Evolutionary conservation across 164 flowering plant species (phyloP).

Genomic region (Magnolia changhungtana): DNA sequence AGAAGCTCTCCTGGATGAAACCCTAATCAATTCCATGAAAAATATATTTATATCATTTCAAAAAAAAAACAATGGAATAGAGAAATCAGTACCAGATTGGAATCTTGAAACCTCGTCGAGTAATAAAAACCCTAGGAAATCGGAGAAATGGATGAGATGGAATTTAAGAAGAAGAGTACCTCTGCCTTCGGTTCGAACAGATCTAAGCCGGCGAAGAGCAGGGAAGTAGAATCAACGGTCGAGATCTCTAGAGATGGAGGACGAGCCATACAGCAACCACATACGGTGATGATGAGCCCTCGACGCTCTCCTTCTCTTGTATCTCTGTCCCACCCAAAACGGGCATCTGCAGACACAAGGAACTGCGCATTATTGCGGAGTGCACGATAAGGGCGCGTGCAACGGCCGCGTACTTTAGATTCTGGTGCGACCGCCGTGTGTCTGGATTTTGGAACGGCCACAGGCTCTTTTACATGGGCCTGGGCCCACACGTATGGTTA

Average conservation of each 20-base stretch:
- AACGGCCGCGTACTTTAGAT: not conserved
- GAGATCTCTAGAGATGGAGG: constrained; percentile 14
- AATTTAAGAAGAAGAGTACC: not conserved
- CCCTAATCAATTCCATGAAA: not conserved
- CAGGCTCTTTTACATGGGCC: too few relatives aligned
- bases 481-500: too few relatives aligned
- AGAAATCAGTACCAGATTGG: not conserved
- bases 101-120: not conserved
- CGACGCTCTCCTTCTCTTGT: not conserved
- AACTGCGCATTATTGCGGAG: not conserved
- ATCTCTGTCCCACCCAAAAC: not conserved
- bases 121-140: not conserved
- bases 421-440: not conserved
- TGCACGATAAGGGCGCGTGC: not conserved
- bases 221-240: constrained; percentile 21
- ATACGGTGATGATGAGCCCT: not conserved
- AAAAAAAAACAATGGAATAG: not conserved
- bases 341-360: not conserved
- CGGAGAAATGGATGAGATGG: not conserved
- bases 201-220: constrained; percentile 26
- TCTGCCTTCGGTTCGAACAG: constrained; percentile 4
- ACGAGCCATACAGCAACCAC: constrained; percentile 24
- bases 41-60: not conserved
- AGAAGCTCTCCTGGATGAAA: not conserved
- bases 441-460: too few relatives aligned